These are phyloP conservation scores for Exophiala viscosa DNA, from an alignment of 2,329 filamentous ascomycete genomes.

Conservation along the genomic window DNA sequence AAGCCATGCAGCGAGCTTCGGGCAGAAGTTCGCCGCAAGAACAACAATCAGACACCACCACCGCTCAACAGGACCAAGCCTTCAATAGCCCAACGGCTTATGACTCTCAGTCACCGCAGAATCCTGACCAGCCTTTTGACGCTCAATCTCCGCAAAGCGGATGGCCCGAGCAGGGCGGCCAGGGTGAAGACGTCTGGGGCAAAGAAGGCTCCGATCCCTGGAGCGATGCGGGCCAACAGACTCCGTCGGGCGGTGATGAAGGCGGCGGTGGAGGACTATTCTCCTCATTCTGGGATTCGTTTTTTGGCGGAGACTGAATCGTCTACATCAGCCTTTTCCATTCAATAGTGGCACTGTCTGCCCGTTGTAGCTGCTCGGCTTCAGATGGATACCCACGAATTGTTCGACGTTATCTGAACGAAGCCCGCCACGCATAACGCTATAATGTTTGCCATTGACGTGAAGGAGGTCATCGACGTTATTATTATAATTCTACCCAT, in stretches of 20 bases:
- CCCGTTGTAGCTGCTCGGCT: too few relatives aligned
- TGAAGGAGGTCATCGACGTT: too few relatives aligned
- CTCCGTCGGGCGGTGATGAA: constrained; percentile 27
- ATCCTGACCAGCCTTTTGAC: constrained; percentile 19
- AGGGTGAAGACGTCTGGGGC: constrained; percentile 35
- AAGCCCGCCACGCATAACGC: too few relatives aligned
- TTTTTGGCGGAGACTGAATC: constrained; percentile 1
- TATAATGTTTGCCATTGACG: too few relatives aligned
- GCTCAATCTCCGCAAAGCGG: constrained; percentile 32
- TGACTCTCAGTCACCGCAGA: not conserved
- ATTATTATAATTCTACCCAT: too few relatives aligned
- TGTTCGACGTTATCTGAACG: too few relatives aligned
- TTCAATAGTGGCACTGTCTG: too few relatives aligned
- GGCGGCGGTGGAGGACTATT: constrained; percentile 29
- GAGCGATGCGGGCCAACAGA: constrained; percentile 26
- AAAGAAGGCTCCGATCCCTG: constrained; percentile 32
- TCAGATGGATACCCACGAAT: too few relatives aligned
- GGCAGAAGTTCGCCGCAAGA: constrained; percentile 29
- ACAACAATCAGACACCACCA: constrained; percentile 11
- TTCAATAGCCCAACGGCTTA: not conserved
- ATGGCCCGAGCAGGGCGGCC: constrained; percentile 11
- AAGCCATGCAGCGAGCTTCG: constrained; percentile 57
- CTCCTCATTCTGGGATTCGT: constrained; percentile 27
- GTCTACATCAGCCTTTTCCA: too few relatives aligned
- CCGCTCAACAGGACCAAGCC: constrained; percentile 2